Evolutionary conservation across 2,329 filamentous ascomycete species (phyloP).

Genomic region (Apiospora malaysiana): DNA sequence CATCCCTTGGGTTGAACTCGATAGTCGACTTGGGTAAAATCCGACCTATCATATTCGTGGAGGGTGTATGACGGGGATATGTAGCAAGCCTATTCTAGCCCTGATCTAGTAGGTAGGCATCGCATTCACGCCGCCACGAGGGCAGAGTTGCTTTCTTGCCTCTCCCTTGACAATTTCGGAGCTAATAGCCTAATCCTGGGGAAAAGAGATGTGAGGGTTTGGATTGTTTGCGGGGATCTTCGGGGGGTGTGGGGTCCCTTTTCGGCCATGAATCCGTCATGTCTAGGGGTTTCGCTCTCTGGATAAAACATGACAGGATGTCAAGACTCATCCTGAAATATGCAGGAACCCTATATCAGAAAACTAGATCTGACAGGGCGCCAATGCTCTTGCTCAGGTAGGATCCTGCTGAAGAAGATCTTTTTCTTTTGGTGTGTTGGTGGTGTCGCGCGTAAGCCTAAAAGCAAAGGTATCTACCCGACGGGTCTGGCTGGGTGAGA

Average conservation of each 20-base stretch:
- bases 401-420: background rate
- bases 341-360: conserved; percentile 15
- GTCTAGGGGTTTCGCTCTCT: background rate
- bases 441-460: conserved; percentile 6
- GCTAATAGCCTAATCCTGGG: conserved; percentile 17
- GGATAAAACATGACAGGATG: conserved; percentile 13
- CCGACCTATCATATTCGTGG: conserved; percentile 6
- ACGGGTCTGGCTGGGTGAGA: conserved; percentile 10
- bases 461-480: conserved; percentile 16
- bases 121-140: background rate
- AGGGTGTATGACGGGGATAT: conserved; percentile 5
- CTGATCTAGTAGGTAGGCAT: background rate
- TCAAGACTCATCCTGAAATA: conserved; percentile 5
- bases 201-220: background rate
- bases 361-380: conserved; percentile 7
- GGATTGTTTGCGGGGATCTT: background rate
- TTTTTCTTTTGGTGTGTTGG: background rate
- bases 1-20: background rate
- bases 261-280: background rate
- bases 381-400: background rate
- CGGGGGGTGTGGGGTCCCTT: background rate
- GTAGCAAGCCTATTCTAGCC: conserved; percentile 14
- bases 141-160: background rate
- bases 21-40: background rate
- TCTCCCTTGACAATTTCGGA: conserved; percentile 8